phyloP scores from a whole-genome alignment of 2,329 filamentous ascomycete species.

The Aspergillus amoenus region DNA sequence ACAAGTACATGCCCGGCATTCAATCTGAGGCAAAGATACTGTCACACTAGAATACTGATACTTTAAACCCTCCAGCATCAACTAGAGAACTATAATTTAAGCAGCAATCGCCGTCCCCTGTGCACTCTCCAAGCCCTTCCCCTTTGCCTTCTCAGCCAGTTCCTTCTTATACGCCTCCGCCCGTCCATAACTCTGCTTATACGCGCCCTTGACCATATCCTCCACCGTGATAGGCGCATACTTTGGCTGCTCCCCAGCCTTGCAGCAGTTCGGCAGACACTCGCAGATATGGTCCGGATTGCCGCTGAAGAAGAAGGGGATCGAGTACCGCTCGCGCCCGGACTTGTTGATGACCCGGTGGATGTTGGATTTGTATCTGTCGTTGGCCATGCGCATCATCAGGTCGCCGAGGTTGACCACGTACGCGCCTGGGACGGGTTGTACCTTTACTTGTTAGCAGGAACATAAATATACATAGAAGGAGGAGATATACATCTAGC shows the following conservation, averaged over 20 bases:
- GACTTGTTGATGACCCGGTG: conserved; percentile 46
- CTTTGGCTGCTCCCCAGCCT: conserved; percentile 37
- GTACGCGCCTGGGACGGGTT: conserved; percentile 28
- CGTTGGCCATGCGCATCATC: conserved; percentile 45
- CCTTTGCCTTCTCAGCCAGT: conserved; percentile 16
- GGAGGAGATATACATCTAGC: conserved; percentile 27
- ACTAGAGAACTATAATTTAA: neutral
- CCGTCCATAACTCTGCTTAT: conserved; percentile 45
- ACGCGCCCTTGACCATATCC: conserved; percentile 41
- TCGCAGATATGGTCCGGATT: conserved; percentile 46
- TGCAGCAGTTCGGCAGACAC: conserved; percentile 44
- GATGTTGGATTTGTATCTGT: conserved; percentile 42
- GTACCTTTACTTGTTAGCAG: conserved; percentile 13
- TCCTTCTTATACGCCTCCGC: conserved; percentile 44
- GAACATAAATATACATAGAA: too few relatives aligned
- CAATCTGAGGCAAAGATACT: too few relatives aligned
- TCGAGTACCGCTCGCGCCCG: conserved; percentile 40
- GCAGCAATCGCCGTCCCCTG: conserved; percentile 10
- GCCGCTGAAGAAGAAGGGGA: conserved; percentile 46
- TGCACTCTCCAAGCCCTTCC: conserved; percentile 3
- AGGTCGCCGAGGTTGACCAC: conserved; percentile 39
- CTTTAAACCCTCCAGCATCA: too few relatives aligned
- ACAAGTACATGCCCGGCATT: too few relatives aligned
- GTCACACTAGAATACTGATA: too few relatives aligned
- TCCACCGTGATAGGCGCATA: conserved; percentile 46